A percentile compares a stretch with the other conserved stretches of the same genome.
phyloP scores from a whole-genome alignment of 1,284 basidiomycete genomes.

The Psilocybe mexicana region DNA sequence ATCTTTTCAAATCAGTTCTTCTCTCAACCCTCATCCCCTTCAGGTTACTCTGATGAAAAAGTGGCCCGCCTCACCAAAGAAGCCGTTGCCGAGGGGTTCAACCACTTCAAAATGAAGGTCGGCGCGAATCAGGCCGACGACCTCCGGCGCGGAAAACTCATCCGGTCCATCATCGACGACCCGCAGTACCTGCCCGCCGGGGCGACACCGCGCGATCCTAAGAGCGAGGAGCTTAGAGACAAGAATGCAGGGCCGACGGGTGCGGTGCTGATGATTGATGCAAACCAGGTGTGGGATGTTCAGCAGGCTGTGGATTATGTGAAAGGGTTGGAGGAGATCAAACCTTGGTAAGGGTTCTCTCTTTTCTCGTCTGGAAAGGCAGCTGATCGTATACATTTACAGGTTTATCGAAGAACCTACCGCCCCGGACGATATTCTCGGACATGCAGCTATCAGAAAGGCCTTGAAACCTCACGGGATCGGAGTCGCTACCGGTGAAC shows the following conservation, averaged over 20 bases:
- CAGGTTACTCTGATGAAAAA: constrained; percentile 89
- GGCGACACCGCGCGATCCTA: constrained; percentile 59
- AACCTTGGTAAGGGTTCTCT: constrained; percentile 72
- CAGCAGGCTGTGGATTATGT: constrained; percentile 92
- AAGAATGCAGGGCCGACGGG: constrained; percentile 97
- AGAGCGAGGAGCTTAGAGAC: constrained; percentile 63
- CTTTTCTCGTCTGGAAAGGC: neutral
- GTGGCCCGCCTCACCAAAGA: constrained; percentile 84
- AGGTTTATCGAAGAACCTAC: constrained; percentile 97
- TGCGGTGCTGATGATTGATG: constrained; percentile 94
- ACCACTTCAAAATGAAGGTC: constrained; percentile 98
- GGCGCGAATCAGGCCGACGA: constrained; percentile 84
- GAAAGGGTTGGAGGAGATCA: constrained; percentile 75
- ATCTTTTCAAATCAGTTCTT: constrained; percentile 16
- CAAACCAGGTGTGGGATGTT: constrained; percentile 98
- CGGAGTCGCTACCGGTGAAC: constrained; percentile 94
- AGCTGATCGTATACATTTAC: neutral
- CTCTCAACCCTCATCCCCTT: neutral
- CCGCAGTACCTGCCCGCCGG: constrained; percentile 68
- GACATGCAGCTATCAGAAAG: constrained; percentile 81
- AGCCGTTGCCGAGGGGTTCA: constrained; percentile 85
- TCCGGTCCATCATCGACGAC: constrained; percentile 93
- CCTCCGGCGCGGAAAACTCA: constrained; percentile 83
- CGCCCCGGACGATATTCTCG: constrained; percentile 88
- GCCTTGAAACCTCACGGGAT: constrained; percentile 83